These are phyloP conservation scores for Neonectria punicea DNA, from an alignment of 2,329 filamentous ascomycete genomes.

Conservation along the genomic window DNA sequence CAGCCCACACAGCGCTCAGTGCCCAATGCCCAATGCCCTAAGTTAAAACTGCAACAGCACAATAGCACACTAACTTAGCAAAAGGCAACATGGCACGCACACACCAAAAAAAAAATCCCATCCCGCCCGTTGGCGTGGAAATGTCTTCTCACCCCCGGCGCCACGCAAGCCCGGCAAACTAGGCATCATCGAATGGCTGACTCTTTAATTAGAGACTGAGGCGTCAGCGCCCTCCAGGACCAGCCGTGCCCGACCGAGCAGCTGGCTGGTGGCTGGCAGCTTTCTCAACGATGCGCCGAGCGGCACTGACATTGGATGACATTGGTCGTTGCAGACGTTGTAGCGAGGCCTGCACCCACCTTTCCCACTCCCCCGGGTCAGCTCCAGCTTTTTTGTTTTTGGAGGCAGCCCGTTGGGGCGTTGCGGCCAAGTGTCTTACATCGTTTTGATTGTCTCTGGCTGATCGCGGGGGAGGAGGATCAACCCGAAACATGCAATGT, in stretches of 20 bases:
- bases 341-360: not conserved
- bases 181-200: conserved; percentile 12
- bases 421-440: conserved; percentile 6
- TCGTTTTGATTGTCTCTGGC: not conserved
- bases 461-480: not conserved
- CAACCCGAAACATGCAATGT: not conserved
- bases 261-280: not conserved
- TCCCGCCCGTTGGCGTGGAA: conserved; percentile 14
- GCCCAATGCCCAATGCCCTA: too few relatives aligned
- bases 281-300: not conserved
- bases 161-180: not conserved
- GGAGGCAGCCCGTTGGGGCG: conserved; percentile 2
- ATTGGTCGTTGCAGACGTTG: too few relatives aligned
- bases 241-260: conserved; percentile 2
- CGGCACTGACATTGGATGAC: too few relatives aligned
- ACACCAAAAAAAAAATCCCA: conserved; percentile 1
- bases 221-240: conserved; percentile 11
- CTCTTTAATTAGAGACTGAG: conserved; percentile 18
- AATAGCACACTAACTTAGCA: not conserved
- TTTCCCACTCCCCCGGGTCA: conserved; percentile 5
- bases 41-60: not conserved
- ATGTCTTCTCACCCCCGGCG: conserved; percentile 3
- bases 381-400: conserved; percentile 1
- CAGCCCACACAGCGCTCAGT: too few relatives aligned
- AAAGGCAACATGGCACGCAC: conserved; percentile 9